Base-by-base conservation (phyloP, 2,329 filamentous ascomycete species). In the Cladophialophora psammophila region DNA sequence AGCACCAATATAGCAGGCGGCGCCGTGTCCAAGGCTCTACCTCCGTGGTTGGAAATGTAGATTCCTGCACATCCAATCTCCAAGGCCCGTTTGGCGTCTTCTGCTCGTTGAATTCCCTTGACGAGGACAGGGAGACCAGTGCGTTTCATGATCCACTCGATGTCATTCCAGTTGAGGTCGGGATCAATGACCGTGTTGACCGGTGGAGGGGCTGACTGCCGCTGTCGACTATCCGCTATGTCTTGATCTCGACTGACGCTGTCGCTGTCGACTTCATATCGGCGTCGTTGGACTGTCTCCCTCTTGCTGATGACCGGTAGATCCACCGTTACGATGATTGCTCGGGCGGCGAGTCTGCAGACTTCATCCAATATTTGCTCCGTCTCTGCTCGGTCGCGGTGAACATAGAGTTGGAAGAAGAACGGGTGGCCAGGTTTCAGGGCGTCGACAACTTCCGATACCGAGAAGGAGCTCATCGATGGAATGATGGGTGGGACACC, bases 361-460 rank as follows among this genome's bases (percentile, higher is more conserved):
- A 86, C 84, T 18, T 81, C 75, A 10, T 73, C 75, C 1, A 90
- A 75, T 0, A 88, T 75, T 1, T 77, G 77, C 68, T 83, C 83
- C 15, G 85, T 85, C 65, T 86, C 84, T 8, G 74, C 64, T 0
- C 86, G 80, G 67, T 87, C 80, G 71, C 84, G 85, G 75, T 88
- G 84, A 58, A 89, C 85, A 72, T 90, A 90, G 5, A 90, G 79
- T 74, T 89, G 87, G 73, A 88, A 88, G 60, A 72, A 71, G 55
- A 69, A 65, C 9, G 69, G 71, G 58, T 72, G 64, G 36, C 48
- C 40, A 20, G 45, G 18, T 9, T 66, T 65, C 2, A 67, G 20
- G 10, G 63, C 76, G 20, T 74, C 76, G 32, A 81, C 77, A 35
- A 90, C 84, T 63, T 88, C 86, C 1, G 80, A 74, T 42, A 88